Percentiles rank a stretch among this genome's conserved stretches.
Conservation (phyloP, 345 rosid genomes). For the Pugionium cornutum region DNA sequence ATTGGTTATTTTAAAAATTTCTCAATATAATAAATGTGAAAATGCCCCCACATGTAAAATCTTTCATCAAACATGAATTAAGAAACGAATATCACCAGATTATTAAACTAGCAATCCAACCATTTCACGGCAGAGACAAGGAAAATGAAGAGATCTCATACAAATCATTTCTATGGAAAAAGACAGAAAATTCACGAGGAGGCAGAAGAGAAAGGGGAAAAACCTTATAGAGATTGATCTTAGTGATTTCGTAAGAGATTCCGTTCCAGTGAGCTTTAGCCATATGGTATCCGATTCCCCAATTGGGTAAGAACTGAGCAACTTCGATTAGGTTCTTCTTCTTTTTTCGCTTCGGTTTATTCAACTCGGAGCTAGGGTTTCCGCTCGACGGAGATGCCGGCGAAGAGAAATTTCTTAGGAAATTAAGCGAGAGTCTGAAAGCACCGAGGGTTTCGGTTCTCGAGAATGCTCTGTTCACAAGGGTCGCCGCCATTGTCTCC, state of each 20-base stretch:
- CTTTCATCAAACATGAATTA: not conserved
- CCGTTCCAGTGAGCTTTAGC: constrained; percentile 94
- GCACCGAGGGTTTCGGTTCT: constrained; percentile 32
- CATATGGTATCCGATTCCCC: constrained; percentile 94
- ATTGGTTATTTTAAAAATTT: not conserved
- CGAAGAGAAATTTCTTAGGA: constrained; percentile 52
- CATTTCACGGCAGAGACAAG: not conserved
- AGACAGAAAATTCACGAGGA: not conserved
- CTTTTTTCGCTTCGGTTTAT: constrained; percentile 61
- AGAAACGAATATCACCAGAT: not conserved
- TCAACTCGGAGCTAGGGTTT: constrained; percentile 44
- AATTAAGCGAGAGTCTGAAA: constrained; percentile 48
- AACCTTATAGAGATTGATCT: constrained; percentile 94
- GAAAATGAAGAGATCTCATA: not conserved
- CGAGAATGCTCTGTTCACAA: constrained; percentile 43
- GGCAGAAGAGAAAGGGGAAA: not conserved
- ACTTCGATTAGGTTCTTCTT: constrained; percentile 96
- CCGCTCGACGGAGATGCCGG: constrained; percentile 27
- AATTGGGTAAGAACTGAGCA: constrained; percentile 84
- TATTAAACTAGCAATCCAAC: not conserved
- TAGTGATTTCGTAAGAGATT: constrained; percentile 87
- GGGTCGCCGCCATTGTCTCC: constrained; percentile 46
- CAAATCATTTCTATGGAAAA: too few relatives aligned
- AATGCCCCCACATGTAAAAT: not conserved
- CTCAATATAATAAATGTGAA: not conserved